A percentile compares a stretch with the other conserved stretches of the same genome.
Evolutionary conservation across 2,329 filamentous ascomycete genomes (phyloP).

Genomic region (Colletotrichum chrysophilum): DNA sequence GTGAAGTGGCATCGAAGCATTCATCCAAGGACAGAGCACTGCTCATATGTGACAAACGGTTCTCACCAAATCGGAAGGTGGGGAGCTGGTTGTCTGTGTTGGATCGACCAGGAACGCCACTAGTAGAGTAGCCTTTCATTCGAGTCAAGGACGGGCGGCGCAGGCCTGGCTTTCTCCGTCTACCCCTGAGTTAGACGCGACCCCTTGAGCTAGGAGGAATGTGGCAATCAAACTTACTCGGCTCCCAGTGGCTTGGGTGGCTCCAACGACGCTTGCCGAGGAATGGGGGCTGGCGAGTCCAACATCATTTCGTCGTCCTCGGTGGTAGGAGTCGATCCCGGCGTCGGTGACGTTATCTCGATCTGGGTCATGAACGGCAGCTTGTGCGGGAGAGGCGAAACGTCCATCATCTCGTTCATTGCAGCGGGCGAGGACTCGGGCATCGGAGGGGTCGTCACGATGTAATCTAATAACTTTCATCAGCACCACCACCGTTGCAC

Average conservation of each 20-base stretch:
- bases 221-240: conserved; percentile 52
- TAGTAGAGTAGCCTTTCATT: conserved; percentile 76
- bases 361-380: conserved; percentile 69
- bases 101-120: conserved; percentile 64
- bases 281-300: conserved; percentile 59
- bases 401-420: conserved; percentile 82
- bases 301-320: conserved; percentile 58
- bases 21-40: conserved; percentile 76
- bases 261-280: conserved; percentile 53
- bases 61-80: conserved; percentile 71
- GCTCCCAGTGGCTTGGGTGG: conserved; percentile 51
- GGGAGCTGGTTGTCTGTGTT: conserved; percentile 70
- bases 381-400: conserved; percentile 93
- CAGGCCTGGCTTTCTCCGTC: conserved; percentile 70
- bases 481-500: conserved; percentile 14
- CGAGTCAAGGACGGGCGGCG: conserved; percentile 77
- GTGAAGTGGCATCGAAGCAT: conserved; percentile 77
- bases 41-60: conserved; percentile 29
- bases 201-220: conserved; percentile 9
- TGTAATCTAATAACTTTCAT: conserved; percentile 60
- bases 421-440: conserved; percentile 81
- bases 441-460: conserved; percentile 80
- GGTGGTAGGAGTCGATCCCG: conserved; percentile 52
- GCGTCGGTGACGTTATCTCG: conserved; percentile 75
- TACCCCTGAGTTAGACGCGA: conserved; percentile 36